These are phyloP conservation scores for Pythium phragmitis DNA, from an alignment of 352 stramenopile genomes.

Conservation along the genomic window DNA sequence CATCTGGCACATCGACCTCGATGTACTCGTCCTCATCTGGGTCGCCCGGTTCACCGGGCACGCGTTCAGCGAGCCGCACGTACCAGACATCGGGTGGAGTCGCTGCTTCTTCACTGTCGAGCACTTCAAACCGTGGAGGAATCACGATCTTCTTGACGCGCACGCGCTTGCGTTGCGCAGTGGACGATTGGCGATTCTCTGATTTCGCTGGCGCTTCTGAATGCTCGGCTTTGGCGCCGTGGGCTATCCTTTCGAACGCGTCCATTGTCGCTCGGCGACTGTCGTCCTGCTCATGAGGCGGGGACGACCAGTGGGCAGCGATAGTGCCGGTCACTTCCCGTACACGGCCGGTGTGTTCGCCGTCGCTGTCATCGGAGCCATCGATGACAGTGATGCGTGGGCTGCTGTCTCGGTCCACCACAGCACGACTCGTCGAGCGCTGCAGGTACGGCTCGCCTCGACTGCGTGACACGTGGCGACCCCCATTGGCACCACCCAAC, in stretches of 20 bases:
- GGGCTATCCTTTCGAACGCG: neutral
- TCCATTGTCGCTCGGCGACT: neutral
- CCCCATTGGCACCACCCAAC: neutral
- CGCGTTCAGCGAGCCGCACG: slow-evolving; percentile 11
- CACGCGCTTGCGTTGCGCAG: slow-evolving; percentile 11
- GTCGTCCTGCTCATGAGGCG: neutral
- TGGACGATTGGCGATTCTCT: neutral
- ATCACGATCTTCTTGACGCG: slow-evolving; percentile 17
- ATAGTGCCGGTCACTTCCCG: neutral
- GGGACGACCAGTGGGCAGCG: neutral
- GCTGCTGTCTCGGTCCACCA: neutral
- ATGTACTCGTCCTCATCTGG: slow-evolving; percentile 15
- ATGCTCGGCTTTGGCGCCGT: neutral
- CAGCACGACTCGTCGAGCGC: slow-evolving; percentile 1
- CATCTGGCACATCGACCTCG: slow-evolving; percentile 7
- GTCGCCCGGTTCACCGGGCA: slow-evolving; percentile 1
- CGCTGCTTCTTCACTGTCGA: slow-evolving; percentile 4
- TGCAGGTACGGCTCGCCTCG: slow-evolving; percentile 13
- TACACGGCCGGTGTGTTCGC: neutral
- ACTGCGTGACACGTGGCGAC: neutral
- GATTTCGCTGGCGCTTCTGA: neutral
- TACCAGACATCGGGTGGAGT: slow-evolving; percentile 15
- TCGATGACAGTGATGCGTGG: slow-evolving; percentile 7
- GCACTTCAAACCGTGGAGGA: slow-evolving; percentile 12
- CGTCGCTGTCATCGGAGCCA: neutral